Conservation (phyloP, 2,329 filamentous ascomycete genomes). For the Alternaria ethzedia region DNA sequence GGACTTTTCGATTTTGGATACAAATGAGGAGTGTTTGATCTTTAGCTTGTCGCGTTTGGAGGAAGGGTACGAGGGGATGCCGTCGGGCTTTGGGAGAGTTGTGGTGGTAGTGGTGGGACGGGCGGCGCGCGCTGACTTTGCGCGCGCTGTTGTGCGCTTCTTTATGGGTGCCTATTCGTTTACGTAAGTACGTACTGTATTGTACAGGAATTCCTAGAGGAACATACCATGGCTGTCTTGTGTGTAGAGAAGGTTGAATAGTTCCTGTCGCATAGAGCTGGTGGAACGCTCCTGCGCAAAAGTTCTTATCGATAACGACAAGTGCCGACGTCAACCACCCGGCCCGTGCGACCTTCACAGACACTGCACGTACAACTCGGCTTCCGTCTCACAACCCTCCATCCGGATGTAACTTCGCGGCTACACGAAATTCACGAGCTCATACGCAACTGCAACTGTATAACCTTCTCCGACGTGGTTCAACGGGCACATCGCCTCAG, state of each 20-base stretch:
- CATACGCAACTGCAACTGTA: background rate
- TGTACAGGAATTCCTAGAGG: no score
- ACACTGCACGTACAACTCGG: background rate
- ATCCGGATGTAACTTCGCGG: background rate
- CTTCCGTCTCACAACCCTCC: background rate
- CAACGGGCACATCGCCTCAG: background rate
- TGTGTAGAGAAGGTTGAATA: background rate
- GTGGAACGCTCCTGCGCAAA: background rate
- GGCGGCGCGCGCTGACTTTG: slow-evolving; percentile 37
- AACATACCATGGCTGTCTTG: slow-evolving; percentile 16
- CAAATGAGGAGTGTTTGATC: slow-evolving; percentile 81
- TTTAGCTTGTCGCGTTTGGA: slow-evolving; percentile 83
- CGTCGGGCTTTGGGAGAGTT: slow-evolving; percentile 29
- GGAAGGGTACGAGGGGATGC: slow-evolving; percentile 63
- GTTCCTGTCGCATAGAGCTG: background rate
- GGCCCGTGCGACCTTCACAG: background rate
- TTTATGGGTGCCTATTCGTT: slow-evolving; percentile 21
- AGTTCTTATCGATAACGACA: slow-evolving; percentile 20
- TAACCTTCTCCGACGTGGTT: background rate
- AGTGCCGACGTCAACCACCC: background rate
- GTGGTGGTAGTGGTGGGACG: slow-evolving; percentile 25
- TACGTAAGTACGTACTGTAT: no score
- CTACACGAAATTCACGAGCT: background rate
- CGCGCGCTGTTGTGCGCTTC: slow-evolving; percentile 46
- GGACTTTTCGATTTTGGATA: slow-evolving; percentile 75